These are phyloP conservation scores for Mycena filopes DNA, from an alignment of 768 basidiomycete genomes.

Conservation along the genomic window DNA sequence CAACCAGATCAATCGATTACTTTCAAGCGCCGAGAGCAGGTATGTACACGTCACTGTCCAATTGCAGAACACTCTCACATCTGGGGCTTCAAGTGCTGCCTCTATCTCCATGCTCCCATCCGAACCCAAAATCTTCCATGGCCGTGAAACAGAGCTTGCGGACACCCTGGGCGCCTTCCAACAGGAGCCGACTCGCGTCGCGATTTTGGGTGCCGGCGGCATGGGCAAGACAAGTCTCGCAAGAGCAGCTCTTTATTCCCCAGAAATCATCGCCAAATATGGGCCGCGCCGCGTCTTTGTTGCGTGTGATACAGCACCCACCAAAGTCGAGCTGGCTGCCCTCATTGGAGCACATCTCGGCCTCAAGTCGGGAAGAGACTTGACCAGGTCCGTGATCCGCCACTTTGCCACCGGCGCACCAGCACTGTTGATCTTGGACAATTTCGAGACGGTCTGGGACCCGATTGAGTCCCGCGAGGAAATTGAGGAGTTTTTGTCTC, in stretches of 20 bases:
- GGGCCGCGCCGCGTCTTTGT: not conserved
- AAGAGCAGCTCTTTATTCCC: not conserved
- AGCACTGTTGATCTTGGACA: no score
- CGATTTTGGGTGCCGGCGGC: no score
- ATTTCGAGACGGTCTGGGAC: not conserved
- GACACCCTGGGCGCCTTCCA: no score
- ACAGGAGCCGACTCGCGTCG: no score
- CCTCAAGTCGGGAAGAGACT: no score
- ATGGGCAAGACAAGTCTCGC: no score
- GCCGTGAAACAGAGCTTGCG: no score
- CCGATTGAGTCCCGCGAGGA: not conserved
- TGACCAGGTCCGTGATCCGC: no score
- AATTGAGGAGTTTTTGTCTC: not conserved
- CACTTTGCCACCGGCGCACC: no score
- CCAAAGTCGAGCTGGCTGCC: not conserved
- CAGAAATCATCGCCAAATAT: not conserved
- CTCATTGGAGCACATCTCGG: not conserved
- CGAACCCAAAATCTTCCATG: no score
- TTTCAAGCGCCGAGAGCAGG: not conserved
- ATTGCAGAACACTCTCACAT: not conserved
- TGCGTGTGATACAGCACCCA: not conserved
- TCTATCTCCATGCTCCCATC: no score
- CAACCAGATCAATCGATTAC: not conserved
- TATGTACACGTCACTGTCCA: not conserved
- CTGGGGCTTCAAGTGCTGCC: not conserved